Base-by-base conservation (phyloP, 345 rosid species). In the Microthlaspi erraticum region DNA sequence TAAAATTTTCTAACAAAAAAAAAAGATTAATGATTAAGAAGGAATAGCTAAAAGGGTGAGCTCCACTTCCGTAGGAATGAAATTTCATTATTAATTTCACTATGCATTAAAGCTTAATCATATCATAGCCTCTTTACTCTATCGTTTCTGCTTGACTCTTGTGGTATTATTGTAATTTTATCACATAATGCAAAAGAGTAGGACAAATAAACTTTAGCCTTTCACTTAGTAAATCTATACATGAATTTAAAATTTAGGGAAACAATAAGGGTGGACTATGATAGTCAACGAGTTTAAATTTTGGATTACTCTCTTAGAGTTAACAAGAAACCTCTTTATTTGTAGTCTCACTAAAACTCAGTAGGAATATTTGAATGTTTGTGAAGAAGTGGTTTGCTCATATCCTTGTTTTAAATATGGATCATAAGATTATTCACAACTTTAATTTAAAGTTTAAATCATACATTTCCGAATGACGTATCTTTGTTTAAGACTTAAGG, bases 41-140 rank as follows among this genome's bases (percentile, higher is more conserved):
- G 10, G 20, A 54, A 14, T 34, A 12, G 12, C 55, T 10, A 55
- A 72, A 64, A 37, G 58, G 49, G 43, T 53, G 31, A 53, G 64
- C 23, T 54, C 64, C 49, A 55, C 39, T 63, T 36, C 14, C 56
- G 33, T 55, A 64, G 65, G 71, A 55, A 64, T 64, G 42, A 36
- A 45, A 64, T 26, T 45, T 56, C 32, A 64, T 46, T 58, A 64
- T 44, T 46, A 44, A 9, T 5, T 70, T 7, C 54, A 51, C 45
- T 45, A 48, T 54, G 10, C 42, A 38, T 48, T 12, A 70, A 49
- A 37, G 59, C 49, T 32, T 60, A 49, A 61, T 51, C 29, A n/a
- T 42, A 59, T 48, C 59, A 37, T 2, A 18, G 5, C 13, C 14
- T 49, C 33, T 50, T 31, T 41, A 31, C 23, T 60, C 33, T 26